phyloP scores from a whole-genome alignment of 1,284 basidiomycete species.

The Cutaneotrichosporon curvatum region DNA sequence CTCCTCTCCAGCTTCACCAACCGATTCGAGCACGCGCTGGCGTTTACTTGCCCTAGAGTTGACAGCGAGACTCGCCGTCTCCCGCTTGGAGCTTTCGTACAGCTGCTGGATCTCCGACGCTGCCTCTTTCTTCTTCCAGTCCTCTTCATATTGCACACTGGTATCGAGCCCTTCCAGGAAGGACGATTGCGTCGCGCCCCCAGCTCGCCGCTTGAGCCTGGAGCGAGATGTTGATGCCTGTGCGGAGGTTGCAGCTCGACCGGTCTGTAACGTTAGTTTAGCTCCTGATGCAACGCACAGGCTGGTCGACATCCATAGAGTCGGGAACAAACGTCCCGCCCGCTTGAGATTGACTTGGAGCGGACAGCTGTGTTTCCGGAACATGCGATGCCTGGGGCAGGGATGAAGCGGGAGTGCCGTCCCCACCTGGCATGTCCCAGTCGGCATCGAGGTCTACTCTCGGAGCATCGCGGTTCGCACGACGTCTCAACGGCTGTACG shows the following conservation, averaged over 20 bases:
- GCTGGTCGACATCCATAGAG: constrained; percentile 14
- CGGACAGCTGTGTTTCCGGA: constrained; percentile 8
- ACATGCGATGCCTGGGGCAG: constrained; percentile 4
- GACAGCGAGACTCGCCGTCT: constrained; percentile 2
- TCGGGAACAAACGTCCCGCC: constrained; percentile 9
- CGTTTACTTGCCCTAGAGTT: constrained; percentile 5
- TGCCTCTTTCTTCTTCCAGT: constrained; percentile 23
- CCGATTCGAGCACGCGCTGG: not conserved
- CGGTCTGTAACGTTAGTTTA: too few relatives aligned
- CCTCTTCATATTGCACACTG: constrained; percentile 17
- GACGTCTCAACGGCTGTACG: constrained; percentile 21
- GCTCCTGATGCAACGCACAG: not conserved
- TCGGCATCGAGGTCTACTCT: constrained; percentile 19
- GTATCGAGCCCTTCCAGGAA: constrained; percentile 18
- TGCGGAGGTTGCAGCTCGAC: not conserved
- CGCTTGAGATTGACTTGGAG: not conserved
- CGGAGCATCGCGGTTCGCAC: constrained; percentile 17
- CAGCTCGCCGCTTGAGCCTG: constrained; percentile 21
- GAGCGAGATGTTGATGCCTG: not conserved
- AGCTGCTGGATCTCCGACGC: constrained; percentile 29
- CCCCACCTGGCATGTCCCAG: not conserved
- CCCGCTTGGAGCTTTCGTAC: constrained; percentile 33
- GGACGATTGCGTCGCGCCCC: constrained; percentile 11
- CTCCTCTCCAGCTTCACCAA: not conserved
- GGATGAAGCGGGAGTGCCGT: not conserved